Percentiles rank a stretch among this genome's conserved stretches.
Evolutionary conservation across 2,329 filamentous ascomycete species (phyloP).

Genomic region (Calonectria hongkongensis): DNA sequence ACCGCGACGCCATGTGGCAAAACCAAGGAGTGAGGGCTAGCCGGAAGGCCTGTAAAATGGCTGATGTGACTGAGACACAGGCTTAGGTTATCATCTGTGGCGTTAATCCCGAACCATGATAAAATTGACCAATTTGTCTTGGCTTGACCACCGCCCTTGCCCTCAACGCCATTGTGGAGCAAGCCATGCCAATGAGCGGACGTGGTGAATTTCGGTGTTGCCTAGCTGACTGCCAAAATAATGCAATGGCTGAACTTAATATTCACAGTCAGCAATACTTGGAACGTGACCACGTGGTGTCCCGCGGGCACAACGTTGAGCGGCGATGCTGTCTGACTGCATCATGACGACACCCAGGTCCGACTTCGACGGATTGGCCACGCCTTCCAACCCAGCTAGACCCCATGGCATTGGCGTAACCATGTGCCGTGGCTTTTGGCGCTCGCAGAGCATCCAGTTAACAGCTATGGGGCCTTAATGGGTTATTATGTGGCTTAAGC

Average conservation of each 20-base stretch:
- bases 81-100: not conserved
- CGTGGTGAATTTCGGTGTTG: not conserved
- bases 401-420: not conserved
- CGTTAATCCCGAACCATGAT: not conserved
- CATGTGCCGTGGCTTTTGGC: not conserved
- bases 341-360: not conserved
- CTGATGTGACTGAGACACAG: not conserved
- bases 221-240: not conserved
- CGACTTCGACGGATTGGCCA: too few relatives aligned
- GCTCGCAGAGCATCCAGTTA: not conserved
- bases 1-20: not conserved
- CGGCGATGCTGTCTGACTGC: not conserved
- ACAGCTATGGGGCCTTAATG: too few relatives aligned
- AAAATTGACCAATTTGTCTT: not conserved
- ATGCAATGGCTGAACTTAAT: not conserved
- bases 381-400: not conserved
- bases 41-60: not conserved
- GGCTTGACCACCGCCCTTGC: too few relatives aligned
- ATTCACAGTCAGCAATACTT: not conserved
- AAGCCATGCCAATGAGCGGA: too few relatives aligned
- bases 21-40: not conserved
- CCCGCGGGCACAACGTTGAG: not conserved
- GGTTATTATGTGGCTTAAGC: too few relatives aligned
- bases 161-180: too few relatives aligned
- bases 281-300: not conserved